These are phyloP conservation scores for Chernovozyma aurita DNA, from an alignment of 1,139 yeast genomes.

Conservation along the genomic window DNA sequence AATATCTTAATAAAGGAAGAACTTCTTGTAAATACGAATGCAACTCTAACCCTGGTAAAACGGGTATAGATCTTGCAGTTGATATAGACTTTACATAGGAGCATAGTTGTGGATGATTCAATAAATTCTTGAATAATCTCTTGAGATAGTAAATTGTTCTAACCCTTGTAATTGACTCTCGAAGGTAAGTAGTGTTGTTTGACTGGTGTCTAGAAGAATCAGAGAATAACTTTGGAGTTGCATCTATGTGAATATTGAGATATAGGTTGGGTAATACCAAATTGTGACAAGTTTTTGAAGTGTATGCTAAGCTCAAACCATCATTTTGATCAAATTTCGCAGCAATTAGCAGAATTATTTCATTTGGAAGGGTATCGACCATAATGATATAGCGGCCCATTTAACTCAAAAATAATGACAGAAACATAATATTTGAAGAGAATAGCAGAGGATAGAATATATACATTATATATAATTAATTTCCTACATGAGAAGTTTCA, in stretches of 20 bases:
- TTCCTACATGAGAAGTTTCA: no score
- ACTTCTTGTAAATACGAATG: slow-evolving; percentile 13
- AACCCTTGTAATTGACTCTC: neutral
- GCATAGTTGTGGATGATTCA: slow-evolving; percentile 11
- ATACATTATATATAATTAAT: no score
- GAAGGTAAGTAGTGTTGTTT: neutral
- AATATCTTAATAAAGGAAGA: slow-evolving; percentile 17
- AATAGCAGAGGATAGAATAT: no score
- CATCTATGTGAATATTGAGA: slow-evolving; percentile 18
- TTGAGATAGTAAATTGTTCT: slow-evolving; percentile 19
- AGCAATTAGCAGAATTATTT: slow-evolving; percentile 16
- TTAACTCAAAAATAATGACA: no score
- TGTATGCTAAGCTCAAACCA: slow-evolving; percentile 14
- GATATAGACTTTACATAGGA: slow-evolving; percentile 13
- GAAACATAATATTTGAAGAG: neutral
- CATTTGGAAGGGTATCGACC: slow-evolving; percentile 19
- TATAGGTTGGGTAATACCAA: slow-evolving; percentile 17
- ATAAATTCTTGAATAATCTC: slow-evolving; percentile 16
- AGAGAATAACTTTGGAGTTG: slow-evolving; percentile 11
- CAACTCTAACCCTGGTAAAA: slow-evolving; percentile 23
- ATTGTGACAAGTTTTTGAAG: slow-evolving; percentile 13
- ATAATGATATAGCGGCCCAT: slow-evolving; percentile 7
- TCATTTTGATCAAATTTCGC: slow-evolving; percentile 15
- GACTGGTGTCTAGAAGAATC: no score
- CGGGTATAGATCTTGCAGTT: slow-evolving; percentile 19